These are phyloP conservation scores for Conticribra weissflogii DNA, from an alignment of 108 stramenopile genomes.

Conservation along the genomic window DNA sequence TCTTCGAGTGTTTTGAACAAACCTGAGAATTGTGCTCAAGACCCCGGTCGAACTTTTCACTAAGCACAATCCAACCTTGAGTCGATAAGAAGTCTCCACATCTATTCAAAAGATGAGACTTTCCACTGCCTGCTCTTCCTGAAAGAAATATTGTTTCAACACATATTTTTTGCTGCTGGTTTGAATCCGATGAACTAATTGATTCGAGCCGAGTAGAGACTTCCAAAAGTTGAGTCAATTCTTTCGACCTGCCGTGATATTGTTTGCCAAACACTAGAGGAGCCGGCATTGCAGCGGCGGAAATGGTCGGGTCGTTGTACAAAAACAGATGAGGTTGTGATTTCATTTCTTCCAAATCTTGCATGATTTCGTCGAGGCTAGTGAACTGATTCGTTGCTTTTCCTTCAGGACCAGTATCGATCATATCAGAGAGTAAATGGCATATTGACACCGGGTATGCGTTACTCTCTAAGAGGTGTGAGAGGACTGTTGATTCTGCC, in stretches of 20 bases:
- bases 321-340: slow-evolving; percentile 7
- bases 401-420: not conserved
- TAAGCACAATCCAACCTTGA: slow-evolving; percentile 10
- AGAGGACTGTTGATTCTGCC: not conserved
- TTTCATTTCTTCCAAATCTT: slow-evolving; percentile 17
- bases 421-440: slow-evolving; percentile 14
- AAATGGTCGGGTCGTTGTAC: not conserved
- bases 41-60: slow-evolving; percentile 10
- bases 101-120: slow-evolving; percentile 4
- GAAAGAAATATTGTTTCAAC: slow-evolving; percentile 13
- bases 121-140: slow-evolving; percentile 21
- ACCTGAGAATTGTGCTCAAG: slow-evolving; percentile 2
- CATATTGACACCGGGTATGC: slow-evolving; percentile 7
- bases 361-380: not conserved
- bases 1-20: no score
- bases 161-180: no score
- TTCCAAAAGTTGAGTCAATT: slow-evolving; percentile 5
- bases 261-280: slow-evolving; percentile 10
- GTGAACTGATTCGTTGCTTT: not conserved
- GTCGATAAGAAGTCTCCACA: not conserved
- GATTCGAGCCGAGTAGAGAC: slow-evolving; percentile 1
- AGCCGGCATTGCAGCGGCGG: not conserved
- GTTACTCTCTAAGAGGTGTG: not conserved
- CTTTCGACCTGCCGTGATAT: slow-evolving; percentile 9
- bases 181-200: not conserved